These are phyloP conservation scores for Cryptococcus sp. DNA, from an alignment of 1,284 basidiomycete species.

Conservation along the genomic window DNA sequence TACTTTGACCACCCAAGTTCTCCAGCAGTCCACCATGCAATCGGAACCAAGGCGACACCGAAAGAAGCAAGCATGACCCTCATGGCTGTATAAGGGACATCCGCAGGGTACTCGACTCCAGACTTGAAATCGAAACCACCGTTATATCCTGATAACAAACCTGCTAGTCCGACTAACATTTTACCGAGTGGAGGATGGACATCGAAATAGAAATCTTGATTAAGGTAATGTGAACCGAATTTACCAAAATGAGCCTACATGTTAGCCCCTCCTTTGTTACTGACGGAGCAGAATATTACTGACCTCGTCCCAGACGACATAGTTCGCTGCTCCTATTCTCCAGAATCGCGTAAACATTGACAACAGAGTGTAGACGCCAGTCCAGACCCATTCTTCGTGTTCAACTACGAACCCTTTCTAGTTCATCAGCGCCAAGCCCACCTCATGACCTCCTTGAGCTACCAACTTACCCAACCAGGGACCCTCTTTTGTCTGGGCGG, in stretches of 20 bases:
- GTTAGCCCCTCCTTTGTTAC: no score
- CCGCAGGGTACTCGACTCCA: constrained; percentile 75
- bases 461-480: constrained; percentile 37
- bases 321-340: constrained; percentile 79
- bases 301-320: constrained; percentile 93
- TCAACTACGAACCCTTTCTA: constrained; percentile 74
- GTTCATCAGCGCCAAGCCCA: background rate
- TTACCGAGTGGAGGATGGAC: constrained; percentile 98
- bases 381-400: constrained; percentile 75
- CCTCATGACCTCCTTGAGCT: background rate
- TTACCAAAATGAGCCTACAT: constrained; percentile 97
- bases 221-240: constrained; percentile 87
- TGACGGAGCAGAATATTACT: constrained; percentile 11
- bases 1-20: constrained; percentile 88
- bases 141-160: constrained; percentile 84
- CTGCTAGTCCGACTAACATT: constrained; percentile 94
- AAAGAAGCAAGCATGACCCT: constrained; percentile 89
- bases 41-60: constrained; percentile 90
- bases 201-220: constrained; percentile 53
- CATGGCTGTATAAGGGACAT: constrained; percentile 91
- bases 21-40: constrained; percentile 95
- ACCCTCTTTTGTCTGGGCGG: constrained; percentile 34
- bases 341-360: constrained; percentile 93
- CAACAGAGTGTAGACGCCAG: constrained; percentile 83
- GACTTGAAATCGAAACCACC: constrained; percentile 94